Evolutionary conservation across 2,329 filamentous ascomycete genomes (phyloP), one percentile per base, ranked within the genome.

Genomic region (Sordariomycetes sp.): DNA sequence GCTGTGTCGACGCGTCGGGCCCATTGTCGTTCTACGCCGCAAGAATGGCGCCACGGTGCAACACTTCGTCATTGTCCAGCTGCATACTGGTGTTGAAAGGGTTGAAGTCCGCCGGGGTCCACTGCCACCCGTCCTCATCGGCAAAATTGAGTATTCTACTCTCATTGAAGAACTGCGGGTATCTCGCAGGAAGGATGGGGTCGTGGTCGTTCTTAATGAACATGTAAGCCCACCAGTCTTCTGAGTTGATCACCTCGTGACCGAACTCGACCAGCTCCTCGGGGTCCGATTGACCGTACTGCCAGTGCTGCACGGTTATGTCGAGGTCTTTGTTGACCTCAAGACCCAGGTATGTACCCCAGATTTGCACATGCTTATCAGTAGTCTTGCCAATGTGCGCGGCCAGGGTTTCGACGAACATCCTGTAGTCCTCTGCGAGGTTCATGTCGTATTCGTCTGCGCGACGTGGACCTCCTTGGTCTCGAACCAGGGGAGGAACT

Each of bases 171-270:
- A 74, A 74, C 52, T 76, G 74, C 1, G 74, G 71, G 54, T 76
- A 77, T 3, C 70, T 68, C 0, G 72, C 73, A 0, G 74, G 74
- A 0, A 71, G 58, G 39, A 76, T 75, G 1, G 74, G 74, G 55
- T 64, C 72, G 60, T 76, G 74, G 59, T 76, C 73, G 59, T 78
- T 80, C 59, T 80, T 80, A 56, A 81, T 62, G 5, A 72, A 74
- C 70, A 79, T 76, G 60, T 81, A 80, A 0, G 74, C 76, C 77
- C 74, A 77, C 73, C 73, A 75, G 60, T 77, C 74, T 51, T 76
- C 67, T 1, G 73, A 75, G 61, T 77, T 77, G 64, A 76, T 66
- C 10, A 75, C 36, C 0, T 66, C 58, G 58, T 76, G 74, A 1
- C 68, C 68, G 3, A 67, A 62, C 1, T 63, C 58, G 12, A 71